Evolutionary conservation across 768 basidiomycete genomes (phyloP), one percentile per base, ranked within the genome.

Genomic region (Xerocomellus chrysenteron): DNA sequence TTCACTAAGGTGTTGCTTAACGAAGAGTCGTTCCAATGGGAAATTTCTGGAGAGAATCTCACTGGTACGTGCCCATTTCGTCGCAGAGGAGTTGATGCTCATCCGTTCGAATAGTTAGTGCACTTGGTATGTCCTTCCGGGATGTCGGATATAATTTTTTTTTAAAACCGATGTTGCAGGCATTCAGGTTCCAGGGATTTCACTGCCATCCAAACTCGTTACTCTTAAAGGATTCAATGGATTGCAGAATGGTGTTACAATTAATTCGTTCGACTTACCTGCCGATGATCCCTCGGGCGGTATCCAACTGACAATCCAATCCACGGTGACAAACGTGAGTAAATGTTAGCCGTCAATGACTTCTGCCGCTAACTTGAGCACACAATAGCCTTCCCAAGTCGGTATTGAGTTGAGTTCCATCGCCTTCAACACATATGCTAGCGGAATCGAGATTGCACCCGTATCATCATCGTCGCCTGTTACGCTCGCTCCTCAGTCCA

Each of bases 201-300:
- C 73, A 4, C 76, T 87, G 42, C 64, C 81, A 4, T 72, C 78
- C 40, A 87, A 88, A 73, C 73, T 68, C 8, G 82, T 90, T 11
- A 80, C 81, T 5, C 71, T 90, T 40, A 85, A 85, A 59, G 88
- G 87, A 13, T 85, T 90, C 74, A 85, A 89, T 65, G 82, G 83
- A 24, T 71, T 90, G 37, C 77, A 84, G 70, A 76, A 76, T 41
- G 84, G 83, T 13, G 86, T 90, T 19, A 71, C 68, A 26, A 86
- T 90, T 56, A 71, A 84, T 26, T 79, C 82, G 3, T 90, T 90
- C 61, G 86, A 90, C 70, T 70, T 90, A 26, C 88, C 88, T 0
- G 74, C 77, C 12, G 78, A 90, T 63, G 88, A 90, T 61, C 86
- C 87, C 1, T 80, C 78, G 11, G 88, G 88, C 19, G 87, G 88